A percentile compares a stretch with the other conserved stretches of the same genome.
phyloP scores from a whole-genome alignment of 345 rosid genomes.

The Sisymbrium altissimum region DNA sequence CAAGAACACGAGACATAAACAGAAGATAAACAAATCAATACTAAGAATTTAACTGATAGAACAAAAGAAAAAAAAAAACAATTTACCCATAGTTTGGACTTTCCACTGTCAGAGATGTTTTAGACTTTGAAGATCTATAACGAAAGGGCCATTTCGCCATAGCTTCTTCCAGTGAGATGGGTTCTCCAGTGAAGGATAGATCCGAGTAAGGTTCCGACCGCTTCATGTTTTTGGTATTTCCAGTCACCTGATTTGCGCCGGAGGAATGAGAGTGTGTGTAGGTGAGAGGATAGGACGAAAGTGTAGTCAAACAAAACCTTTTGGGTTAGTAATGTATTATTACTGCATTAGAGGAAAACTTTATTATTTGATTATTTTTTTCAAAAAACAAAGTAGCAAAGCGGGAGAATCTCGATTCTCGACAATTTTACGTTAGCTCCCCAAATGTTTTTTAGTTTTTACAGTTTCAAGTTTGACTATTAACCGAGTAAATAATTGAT shows the following conservation, averaged over 20 bases:
- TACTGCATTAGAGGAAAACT: background rate
- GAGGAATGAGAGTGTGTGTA: background rate
- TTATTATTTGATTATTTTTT: background rate
- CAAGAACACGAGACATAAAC: background rate
- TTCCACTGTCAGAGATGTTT: background rate
- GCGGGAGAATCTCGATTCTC: conserved; percentile 5
- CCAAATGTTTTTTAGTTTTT: background rate
- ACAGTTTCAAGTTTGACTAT: background rate
- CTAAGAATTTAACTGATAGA: too few relatives aligned
- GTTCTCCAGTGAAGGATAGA: conserved; percentile 17
- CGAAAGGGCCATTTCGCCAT: conserved; percentile 33
- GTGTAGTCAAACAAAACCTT: background rate
- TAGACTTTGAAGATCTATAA: background rate
- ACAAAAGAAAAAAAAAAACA: background rate
- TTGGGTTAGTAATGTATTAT: background rate
- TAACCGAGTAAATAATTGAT: background rate
- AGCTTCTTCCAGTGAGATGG: conserved; percentile 31
- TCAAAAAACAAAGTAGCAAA: background rate
- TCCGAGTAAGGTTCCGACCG: conserved; percentile 16
- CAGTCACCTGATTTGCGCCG: background rate
- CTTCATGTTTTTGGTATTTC: background rate
- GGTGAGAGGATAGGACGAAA: background rate
- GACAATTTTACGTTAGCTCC: background rate
- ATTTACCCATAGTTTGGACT: background rate
- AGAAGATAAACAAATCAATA: background rate